Base-by-base conservation (phyloP, 2,329 filamentous ascomycete genomes). In the Colletotrichum theobromicola region DNA sequence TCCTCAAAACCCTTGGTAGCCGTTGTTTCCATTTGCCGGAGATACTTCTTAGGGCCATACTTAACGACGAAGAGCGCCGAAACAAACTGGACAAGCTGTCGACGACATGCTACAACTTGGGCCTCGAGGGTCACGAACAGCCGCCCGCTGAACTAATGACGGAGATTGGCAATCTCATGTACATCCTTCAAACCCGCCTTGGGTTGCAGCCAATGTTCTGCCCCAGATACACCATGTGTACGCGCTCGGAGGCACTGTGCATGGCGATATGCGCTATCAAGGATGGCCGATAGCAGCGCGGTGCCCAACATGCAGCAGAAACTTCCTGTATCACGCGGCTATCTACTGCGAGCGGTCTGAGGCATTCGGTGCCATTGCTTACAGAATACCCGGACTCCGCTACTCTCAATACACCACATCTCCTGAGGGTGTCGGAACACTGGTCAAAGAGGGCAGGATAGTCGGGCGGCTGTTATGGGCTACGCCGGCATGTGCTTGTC, bases 101-200 rank as follows among this genome's bases (percentile, higher is more conserved):
- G 42, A 46, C n/a, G 42, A 21, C n/a, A 46, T 46, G 42, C 2
- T 46, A 46, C 10, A 13, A 21, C n/a, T 2, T 46, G 42, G 42
- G 42, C 0, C n/a, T 21, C 5, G 13, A 13, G 42, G 42, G 42
- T n/a, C 18, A 46, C 9, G 42, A 21, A 46, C 42, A n/a, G 7
- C 42, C 10, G 0, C 42, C 42, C 18, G 18, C 8, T 0, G 9
- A 46, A 21, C 0, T 46, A 1, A 46, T n/a, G 10, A 46, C 10
- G 7, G n/a, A 7, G 42, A 21, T 46, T 1, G 42, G 42, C 9
- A 46, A 46, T 0, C 42, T 46, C 0, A 13, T 46, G 42, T 21
- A 46, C 8, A 46, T 46, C n/a, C 42, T 46, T 46, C 42, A 46
- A 46, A 21, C 42, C 10, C n/a, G 1, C 18, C 42, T 46, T 46